Base-by-base conservation (phyloP, 2,329 filamentous ascomycete genomes). In the Tolypocladium ophioglossoides region DNA sequence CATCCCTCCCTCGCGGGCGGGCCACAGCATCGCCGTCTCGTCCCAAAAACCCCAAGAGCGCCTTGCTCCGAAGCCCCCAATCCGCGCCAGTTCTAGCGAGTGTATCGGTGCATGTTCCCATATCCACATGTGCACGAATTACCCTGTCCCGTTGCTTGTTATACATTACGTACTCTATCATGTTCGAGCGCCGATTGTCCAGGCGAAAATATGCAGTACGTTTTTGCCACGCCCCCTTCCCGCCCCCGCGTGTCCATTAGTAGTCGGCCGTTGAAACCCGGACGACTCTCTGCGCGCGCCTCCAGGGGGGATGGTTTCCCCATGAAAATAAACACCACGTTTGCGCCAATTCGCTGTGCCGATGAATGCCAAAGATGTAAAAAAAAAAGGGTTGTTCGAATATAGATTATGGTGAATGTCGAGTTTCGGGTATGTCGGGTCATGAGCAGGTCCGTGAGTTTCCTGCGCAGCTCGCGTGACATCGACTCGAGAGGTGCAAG, bases 121-220 rank as follows among this genome's bases (percentile, higher is more conserved):
- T 52, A 61, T 53, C 59, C 59, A 58, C 58, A 60, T 57, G 65
- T 68, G 64, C 68, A 69, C 66, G 58, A 60, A 70, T 70, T 70
- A 70, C 64, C 64, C 58, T 62, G 61, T 64, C 60, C 37, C 27
- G 30, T 44, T 69, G 63, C 27, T 34, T 48, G 44, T 48, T 71
- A 71, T 69, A 70, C 69, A 71, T 71, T 70, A 65, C 60, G 63
- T 64, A 71, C 62, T 70, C 68, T 69, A 69, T 70, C 62, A 62
- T 60, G 62, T 63, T 56, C 59, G 56, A 58, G 55, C 56, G 59
- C 53, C 35, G 22, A 37, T 54, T 62, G 55, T 55, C 54, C 48
- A 53, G 58, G 59, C 54, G 55, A 61, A 62, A 66, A 66, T 64
- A 63, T 63, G 63, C 65, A 66, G 59, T 67, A 64, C 54, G 63